Base-by-base conservation (phyloP, 345 rosid species). In the Rubroshorea leprosula region DNA sequence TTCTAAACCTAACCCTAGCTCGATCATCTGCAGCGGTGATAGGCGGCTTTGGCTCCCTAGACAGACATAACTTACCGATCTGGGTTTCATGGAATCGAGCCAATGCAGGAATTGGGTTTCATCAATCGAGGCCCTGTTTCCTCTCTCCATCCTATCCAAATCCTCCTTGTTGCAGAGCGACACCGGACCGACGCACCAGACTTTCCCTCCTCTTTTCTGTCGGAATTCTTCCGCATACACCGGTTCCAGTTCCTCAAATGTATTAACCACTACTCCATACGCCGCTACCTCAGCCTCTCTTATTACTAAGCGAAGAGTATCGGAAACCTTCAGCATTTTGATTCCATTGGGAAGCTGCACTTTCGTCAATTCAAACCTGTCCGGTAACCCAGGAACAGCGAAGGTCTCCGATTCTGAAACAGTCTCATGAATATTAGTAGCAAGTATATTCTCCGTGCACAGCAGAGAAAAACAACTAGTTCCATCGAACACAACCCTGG, bases 121-220 rank as follows among this genome's bases (percentile, higher is more conserved):
- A 55, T 72, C 73, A 5, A 63, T 53, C 5, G 71, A 55, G 9
- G 65, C 17, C 14, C 50, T 54, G 22, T 61, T 61, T n/a, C 74
- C 78, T 48, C 74, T 55, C 14, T 61, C 27, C 35, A 68, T 61
- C 60, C 31, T 63, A 16, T 78, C 79, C 43, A 27, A 18, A 4
- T 7, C 11, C 3, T 55, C 58, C 43, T 48, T 62, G 55, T 67
- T 70, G 55, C 67, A 63, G 2, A 63, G 35, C 1, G 76, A 73
- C 13, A 65, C 78, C 4, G 78, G 80, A 0, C 80, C 76, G 5
- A 76, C 45, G 18, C 78, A 76, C 80, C 80, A 79, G 6, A 71
- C 65, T 45, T 63, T 68, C 15, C 23, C 51, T 0, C 56, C 56
- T 27, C 18, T 63, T 4, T 44, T 66, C n/a, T 61, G 35, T 26